Conservation (phyloP, 2,329 filamentous ascomycete genomes). For the Malbranchea zuffiana region DNA sequence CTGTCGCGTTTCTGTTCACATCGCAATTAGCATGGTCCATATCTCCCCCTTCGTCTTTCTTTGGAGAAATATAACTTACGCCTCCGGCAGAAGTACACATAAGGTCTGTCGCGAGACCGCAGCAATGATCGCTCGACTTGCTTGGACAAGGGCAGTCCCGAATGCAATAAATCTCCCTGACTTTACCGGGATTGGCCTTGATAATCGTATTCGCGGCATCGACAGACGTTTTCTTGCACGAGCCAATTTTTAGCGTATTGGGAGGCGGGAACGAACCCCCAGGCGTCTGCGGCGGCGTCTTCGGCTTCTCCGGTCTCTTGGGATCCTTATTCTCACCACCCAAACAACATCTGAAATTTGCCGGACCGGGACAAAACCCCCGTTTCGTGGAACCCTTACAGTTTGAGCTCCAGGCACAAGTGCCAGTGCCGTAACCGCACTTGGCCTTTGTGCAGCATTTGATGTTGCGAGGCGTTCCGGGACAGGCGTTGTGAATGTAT, state of each 20-base stretch:
- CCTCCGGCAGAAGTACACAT: conserved; percentile 6
- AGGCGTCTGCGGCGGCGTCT: too few species aligned
- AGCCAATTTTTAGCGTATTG: conserved; percentile 4
- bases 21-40: too few species aligned
- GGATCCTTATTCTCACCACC: too few species aligned
- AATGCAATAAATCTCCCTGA: conserved; percentile 6
- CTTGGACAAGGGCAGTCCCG: conserved; percentile 6
- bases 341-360: too few species aligned
- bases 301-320: too few species aligned
- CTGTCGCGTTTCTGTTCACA: not conserved
- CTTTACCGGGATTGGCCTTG: conserved; percentile 1
- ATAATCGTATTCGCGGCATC: conserved; percentile 5
- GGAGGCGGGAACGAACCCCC: conserved; percentile 9
- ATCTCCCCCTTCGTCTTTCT: not conserved
- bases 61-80: not conserved
- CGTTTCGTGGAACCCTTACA: too few species aligned
- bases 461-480: too few species aligned
- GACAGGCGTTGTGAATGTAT: too few species aligned
- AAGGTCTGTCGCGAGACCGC: conserved; percentile 7
- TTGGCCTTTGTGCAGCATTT: too few species aligned
- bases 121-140: conserved; percentile 7
- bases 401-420: too few species aligned
- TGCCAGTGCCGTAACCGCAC: too few species aligned
- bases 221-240: conserved; percentile 6
- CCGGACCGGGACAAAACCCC: too few species aligned